phyloP scores from a whole-genome alignment of 306 rosid genomes.

The Gillenia trifoliata region DNA sequence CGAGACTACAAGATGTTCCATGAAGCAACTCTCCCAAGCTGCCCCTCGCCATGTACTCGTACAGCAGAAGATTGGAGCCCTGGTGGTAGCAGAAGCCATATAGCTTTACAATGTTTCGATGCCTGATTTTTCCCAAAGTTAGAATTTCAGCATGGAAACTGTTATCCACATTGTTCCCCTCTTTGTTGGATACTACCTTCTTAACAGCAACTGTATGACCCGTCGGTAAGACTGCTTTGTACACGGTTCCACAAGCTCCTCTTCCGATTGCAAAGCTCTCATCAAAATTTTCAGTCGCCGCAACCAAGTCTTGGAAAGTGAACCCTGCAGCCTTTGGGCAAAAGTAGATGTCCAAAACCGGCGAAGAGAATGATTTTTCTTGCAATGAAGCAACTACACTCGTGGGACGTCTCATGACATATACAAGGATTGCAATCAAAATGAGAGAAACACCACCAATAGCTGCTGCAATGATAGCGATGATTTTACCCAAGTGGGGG shows the following conservation, averaged over 20 bases:
- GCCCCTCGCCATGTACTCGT: conserved; percentile 80
- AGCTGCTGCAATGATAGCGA: conserved; percentile 48
- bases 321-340: conserved; percentile 59
- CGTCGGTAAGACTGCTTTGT: conserved; percentile 59
- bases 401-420: conserved; percentile 50
- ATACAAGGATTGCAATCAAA: conserved; percentile 51
- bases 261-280: conserved; percentile 64
- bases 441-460: conserved; percentile 75
- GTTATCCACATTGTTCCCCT: conserved; percentile 61
- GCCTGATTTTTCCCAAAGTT: conserved; percentile 74
- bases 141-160: conserved; percentile 72
- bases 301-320: conserved; percentile 68
- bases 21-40: conserved; percentile 82
- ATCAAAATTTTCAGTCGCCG: conserved; percentile 58
- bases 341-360: conserved; percentile 59
- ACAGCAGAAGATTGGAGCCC: conserved; percentile 68
- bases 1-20: conserved; percentile 48
- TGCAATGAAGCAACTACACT: conserved; percentile 28
- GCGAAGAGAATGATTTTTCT: conserved; percentile 37
- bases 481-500: conserved; percentile 34
- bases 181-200: conserved; percentile 67
- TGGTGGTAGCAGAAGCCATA: conserved; percentile 71
- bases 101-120: conserved; percentile 71
- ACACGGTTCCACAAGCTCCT: conserved; percentile 86
- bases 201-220: conserved; percentile 68